Conservation (phyloP, 2,329 filamentous ascomycete species). For the Hymenoscyphus fructigenus region DNA sequence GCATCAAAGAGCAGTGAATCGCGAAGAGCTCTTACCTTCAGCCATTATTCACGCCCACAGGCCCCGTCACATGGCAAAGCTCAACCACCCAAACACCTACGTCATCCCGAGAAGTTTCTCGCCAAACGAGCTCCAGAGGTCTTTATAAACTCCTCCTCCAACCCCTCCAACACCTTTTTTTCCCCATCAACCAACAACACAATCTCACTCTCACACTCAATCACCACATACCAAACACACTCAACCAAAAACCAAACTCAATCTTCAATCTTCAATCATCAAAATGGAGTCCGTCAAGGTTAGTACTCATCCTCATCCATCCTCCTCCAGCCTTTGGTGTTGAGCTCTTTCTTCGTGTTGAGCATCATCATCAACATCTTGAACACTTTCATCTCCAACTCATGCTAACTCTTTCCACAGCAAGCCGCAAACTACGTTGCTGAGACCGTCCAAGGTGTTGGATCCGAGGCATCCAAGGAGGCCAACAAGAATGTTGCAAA, state of each 20-base stretch:
- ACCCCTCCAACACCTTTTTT: constrained; percentile 10
- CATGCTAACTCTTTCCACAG: constrained; percentile 26
- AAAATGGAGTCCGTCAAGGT: constrained; percentile 40
- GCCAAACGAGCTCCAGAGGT: background rate
- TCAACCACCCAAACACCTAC: too few species aligned
- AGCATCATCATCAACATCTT: background rate
- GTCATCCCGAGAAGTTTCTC: too few species aligned
- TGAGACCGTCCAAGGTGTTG: constrained; percentile 51
- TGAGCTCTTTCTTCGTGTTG: background rate
- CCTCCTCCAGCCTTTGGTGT: background rate
- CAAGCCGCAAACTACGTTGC: constrained; percentile 57
- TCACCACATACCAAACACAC: constrained; percentile 20
- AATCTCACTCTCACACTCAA: constrained; percentile 16
- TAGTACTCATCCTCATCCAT: constrained; percentile 14
- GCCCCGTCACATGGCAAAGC: too few species aligned
- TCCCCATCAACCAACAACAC: constrained; percentile 7
- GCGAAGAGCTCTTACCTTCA: too few species aligned
- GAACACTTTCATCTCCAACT: background rate
- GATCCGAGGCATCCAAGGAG: constrained; percentile 53
- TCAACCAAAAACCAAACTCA: constrained; percentile 21
- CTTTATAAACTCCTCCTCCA: constrained; percentile 20
- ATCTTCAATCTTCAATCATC: constrained; percentile 28
- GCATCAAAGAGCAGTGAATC: too few species aligned
- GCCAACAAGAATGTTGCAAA: constrained; percentile 58
- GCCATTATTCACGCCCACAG: too few species aligned